Conservation (phyloP, 306 rosid species). For the Acacia melanoxylon region DNA sequence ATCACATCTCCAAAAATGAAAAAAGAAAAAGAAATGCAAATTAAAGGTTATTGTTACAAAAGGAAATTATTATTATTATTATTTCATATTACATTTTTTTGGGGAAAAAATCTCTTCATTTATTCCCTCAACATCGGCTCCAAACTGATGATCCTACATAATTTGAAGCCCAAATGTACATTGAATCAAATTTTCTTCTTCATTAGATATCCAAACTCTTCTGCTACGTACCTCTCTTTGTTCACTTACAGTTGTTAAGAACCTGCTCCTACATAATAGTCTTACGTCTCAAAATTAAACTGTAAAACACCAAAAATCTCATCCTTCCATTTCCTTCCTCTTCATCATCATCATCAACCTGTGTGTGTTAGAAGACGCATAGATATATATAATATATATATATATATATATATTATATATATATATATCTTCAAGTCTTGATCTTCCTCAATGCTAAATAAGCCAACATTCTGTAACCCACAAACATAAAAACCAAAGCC, state of each 20-base stretch:
- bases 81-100: not conserved
- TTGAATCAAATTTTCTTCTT: constrained; percentile 22
- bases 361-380: not conserved
- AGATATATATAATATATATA: not conserved
- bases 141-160: not conserved
- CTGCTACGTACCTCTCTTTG: constrained; percentile 25
- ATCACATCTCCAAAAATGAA: too few species aligned
- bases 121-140: constrained; percentile 29
- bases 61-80: not conserved
- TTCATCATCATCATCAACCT: not conserved
- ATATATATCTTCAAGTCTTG: constrained; percentile 35
- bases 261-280: constrained; percentile 25
- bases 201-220: constrained; percentile 3
- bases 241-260: constrained; percentile 34
- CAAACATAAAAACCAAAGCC: constrained; percentile 68
- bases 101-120: constrained; percentile 34
- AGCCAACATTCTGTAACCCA: constrained; percentile 78
- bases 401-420: too few species aligned
- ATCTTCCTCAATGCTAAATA: constrained; percentile 74
- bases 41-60: not conserved
- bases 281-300: not conserved
- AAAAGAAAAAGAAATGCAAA: not conserved
- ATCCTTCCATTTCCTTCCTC: constrained; percentile 15
- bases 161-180: constrained; percentile 41
- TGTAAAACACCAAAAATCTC: not conserved